Base-by-base conservation (phyloP, 164 flowering plant species). In the Pachysandra terminalis region DNA sequence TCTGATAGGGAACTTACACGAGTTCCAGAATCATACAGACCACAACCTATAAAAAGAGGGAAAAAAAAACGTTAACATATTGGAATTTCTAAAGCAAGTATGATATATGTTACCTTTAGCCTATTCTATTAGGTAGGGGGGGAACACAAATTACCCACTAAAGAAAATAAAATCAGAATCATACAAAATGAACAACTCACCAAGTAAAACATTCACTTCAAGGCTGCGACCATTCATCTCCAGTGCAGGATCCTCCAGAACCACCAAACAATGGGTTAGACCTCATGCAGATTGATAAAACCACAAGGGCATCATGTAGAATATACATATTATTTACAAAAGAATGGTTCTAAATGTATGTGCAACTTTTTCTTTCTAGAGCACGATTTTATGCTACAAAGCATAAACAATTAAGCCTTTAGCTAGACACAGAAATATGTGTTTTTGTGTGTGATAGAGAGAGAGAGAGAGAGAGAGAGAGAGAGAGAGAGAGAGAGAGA, bases 181-280 rank as follows among this genome's bases (percentile, higher is more conserved):
- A 12, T 35, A 37, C 19, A 35, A 4, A n/a, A 15, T 22, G 21
- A 22, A 41, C 25, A 48, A 82, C 83, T 77, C 61, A 81, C 84
- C 53, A 17, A 54, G 13, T 59, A 40, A 37, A 17, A 56, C 27
- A 48, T 63, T 68, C 56, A 68, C 69, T 35, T 69, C 70, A 64
- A 57, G 9, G 65, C 77, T 35, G 71, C 75, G 73, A 74, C 81
- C 68, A 61, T 68, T 70, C 71, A 76, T 73, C 84, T 74, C 90
- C 87, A 63, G 64, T 70, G 83, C 77, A 72, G 77, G 63, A 75
- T 83, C 91, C 92, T 86, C 90, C 86, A 84, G 73, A 77, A 81
- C 76, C 73, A 80, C 77, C 75, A 80, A 76, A 79, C 71, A 80
- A 84, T 73, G 82, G 82, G 82, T 82, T 84, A 88, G 84, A 86